Conservation (phyloP, 2,329 filamentous ascomycete genomes). For the Dichotomopilus funicola region DNA sequence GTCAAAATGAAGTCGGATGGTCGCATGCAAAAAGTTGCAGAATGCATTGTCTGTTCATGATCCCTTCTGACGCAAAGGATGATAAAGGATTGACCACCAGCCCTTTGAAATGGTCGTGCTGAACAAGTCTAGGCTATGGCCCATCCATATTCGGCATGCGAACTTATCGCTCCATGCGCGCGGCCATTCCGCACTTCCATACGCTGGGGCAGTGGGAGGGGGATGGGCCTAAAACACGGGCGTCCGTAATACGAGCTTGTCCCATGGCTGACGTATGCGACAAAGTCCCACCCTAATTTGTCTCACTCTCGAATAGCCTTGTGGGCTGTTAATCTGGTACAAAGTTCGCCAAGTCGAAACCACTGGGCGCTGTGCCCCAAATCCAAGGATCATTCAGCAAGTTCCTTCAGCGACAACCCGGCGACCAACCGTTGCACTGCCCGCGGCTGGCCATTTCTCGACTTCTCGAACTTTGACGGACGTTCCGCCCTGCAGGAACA, state of each 20-base stretch:
- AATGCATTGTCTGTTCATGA: too few relatives aligned
- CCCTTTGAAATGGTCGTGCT: too few relatives aligned
- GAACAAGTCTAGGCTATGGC: not conserved
- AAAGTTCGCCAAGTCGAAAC: not conserved
- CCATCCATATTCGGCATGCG: not conserved
- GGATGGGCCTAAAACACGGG: not conserved
- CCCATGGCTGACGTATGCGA: not conserved
- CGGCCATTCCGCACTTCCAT: not conserved
- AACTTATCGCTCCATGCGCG: not conserved
- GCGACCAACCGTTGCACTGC: too few relatives aligned
- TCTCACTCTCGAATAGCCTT: not conserved
- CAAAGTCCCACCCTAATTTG: not conserved
- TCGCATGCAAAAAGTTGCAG: too few relatives aligned
- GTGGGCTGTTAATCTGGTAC: not conserved
- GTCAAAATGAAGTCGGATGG: too few relatives aligned
- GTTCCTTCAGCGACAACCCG: not conserved
- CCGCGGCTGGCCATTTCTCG: too few relatives aligned
- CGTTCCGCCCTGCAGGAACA: too few relatives aligned
- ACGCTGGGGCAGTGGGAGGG: not conserved
- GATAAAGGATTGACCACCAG: too few relatives aligned
- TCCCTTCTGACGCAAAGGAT: too few relatives aligned
- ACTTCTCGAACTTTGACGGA: too few relatives aligned
- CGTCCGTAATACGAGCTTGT: conserved; percentile 8
- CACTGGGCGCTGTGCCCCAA: conserved; percentile 3
- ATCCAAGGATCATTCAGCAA: not conserved